phyloP scores from a whole-genome alignment of 169 alveolate genomes.

The Cryptosporidium sp. region DNA sequence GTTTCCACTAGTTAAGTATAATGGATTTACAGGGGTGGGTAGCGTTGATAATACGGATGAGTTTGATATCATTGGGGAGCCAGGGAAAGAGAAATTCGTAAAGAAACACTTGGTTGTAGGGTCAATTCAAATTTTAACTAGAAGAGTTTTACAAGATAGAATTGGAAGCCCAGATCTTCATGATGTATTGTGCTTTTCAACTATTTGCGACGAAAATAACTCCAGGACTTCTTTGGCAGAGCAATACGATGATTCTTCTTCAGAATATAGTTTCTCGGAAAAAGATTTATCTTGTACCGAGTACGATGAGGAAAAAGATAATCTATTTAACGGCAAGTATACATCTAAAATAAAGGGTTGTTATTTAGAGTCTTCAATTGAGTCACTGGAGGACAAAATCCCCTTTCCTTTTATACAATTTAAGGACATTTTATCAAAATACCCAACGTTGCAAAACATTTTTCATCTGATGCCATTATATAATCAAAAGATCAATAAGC shows the following conservation, averaged over 20 bases:
- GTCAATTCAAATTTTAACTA: slow-evolving; percentile 45
- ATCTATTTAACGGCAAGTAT: slow-evolving; percentile 52
- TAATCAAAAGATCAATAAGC: slow-evolving; percentile 33
- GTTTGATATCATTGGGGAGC: not conserved
- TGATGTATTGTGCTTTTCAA: slow-evolving; percentile 44
- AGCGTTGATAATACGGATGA: not conserved
- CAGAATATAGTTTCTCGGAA: slow-evolving; percentile 30
- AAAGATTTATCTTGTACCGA: slow-evolving; percentile 35
- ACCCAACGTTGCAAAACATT: slow-evolving; percentile 4
- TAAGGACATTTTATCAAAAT: slow-evolving; percentile 41
- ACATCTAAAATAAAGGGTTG: slow-evolving; percentile 51
- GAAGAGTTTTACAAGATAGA: slow-evolving; percentile 57
- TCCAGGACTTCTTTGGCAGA: slow-evolving; percentile 26
- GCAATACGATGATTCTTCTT: slow-evolving; percentile 60
- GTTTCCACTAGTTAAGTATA: slow-evolving; percentile 58
- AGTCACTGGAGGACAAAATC: slow-evolving; percentile 23
- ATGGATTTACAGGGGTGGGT: slow-evolving; percentile 39
- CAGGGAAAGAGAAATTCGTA: not conserved
- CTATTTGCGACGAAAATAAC: slow-evolving; percentile 1
- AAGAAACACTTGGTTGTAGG: slow-evolving; percentile 48
- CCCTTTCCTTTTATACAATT: slow-evolving; percentile 61
- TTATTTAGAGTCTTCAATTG: slow-evolving; percentile 58
- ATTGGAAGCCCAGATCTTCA: slow-evolving; percentile 45
- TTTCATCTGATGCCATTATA: slow-evolving; percentile 53
- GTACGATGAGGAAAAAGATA: not conserved